phyloP scores from a whole-genome alignment of 78 protist species.

The Dictyostelium intermedium region DNA sequence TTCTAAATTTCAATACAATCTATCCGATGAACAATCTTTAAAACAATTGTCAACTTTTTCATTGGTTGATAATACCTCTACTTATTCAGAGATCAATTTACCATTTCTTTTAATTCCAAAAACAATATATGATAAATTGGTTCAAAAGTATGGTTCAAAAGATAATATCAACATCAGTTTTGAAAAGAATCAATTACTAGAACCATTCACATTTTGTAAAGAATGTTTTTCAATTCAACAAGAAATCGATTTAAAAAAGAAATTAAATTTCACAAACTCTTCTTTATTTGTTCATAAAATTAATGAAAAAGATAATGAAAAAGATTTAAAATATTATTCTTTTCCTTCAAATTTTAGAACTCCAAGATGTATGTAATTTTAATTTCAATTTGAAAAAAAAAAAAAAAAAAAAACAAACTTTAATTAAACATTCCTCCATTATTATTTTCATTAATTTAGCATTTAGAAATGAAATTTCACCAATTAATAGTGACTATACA shows the following conservation, averaged over 20 bases:
- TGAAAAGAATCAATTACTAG: background rate
- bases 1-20: background rate
- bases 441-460: background rate
- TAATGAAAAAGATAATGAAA: slow-evolving; percentile 3
- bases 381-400: background rate
- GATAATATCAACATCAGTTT: background rate
- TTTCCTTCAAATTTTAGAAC: slow-evolving; percentile 19
- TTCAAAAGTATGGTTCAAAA: background rate
- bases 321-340: slow-evolving; percentile 32
- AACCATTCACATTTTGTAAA: background rate
- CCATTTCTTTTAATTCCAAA: slow-evolving; percentile 11
- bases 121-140: background rate
- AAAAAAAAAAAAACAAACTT: too few species aligned
- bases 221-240: slow-evolving; percentile 7
- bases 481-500: slow-evolving; percentile 4
- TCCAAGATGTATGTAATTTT: slow-evolving; percentile 2
- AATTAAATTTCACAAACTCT: background rate
- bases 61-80: background rate
- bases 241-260: background rate
- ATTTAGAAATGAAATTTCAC: slow-evolving; percentile 32
- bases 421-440: background rate
- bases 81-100: background rate
- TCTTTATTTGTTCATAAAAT: slow-evolving; percentile 31
- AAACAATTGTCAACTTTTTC: background rate
- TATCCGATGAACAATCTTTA: background rate